Percentiles rank a stretch among this genome's conserved stretches.
Conservation (phyloP, 2,329 filamentous ascomycete species). For the Epichloe aotearoae region DNA sequence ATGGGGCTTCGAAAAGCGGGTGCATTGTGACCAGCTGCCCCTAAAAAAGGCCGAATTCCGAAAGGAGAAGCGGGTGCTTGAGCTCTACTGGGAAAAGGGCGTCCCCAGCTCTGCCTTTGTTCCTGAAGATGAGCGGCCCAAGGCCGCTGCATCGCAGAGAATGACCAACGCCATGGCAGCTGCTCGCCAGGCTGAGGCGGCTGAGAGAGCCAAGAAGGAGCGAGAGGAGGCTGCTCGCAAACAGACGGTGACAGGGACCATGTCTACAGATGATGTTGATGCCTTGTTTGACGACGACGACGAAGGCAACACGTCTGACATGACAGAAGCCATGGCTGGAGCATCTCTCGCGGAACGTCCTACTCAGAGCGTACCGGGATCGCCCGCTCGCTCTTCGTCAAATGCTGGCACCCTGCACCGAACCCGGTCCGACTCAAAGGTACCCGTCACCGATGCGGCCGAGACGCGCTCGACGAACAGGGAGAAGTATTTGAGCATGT, state of each 20-base stretch:
- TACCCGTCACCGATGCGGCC: slow-evolving; percentile 58
- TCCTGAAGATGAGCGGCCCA: slow-evolving; percentile 90
- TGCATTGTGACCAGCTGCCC: slow-evolving; percentile 95
- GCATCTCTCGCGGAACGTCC: slow-evolving; percentile 81
- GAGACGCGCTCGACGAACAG: slow-evolving; percentile 80
- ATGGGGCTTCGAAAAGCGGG: slow-evolving; percentile 97
- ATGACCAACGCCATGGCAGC: slow-evolving; percentile 63
- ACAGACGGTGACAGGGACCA: slow-evolving; percentile 88
- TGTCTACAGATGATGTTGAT: slow-evolving; percentile 84
- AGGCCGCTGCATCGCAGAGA: slow-evolving; percentile 61
- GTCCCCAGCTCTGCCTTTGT: slow-evolving; percentile 92
- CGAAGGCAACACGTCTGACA: slow-evolving; percentile 73
- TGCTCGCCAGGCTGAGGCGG: slow-evolving; percentile 68
- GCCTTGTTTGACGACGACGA: slow-evolving; percentile 95
- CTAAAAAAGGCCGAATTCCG: slow-evolving; percentile 98
- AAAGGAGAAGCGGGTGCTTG: slow-evolving; percentile 86
- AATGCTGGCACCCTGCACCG: slow-evolving; percentile 61
- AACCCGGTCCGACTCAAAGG: slow-evolving; percentile 88
- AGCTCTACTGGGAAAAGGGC: slow-evolving; percentile 99
- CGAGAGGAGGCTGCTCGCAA: slow-evolving; percentile 83
- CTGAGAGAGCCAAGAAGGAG: slow-evolving; percentile 69
- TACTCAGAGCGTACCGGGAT: slow-evolving; percentile 90
- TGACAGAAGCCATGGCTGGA: slow-evolving; percentile 83
- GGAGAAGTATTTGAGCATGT: slow-evolving; percentile 88
- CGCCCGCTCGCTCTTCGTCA: slow-evolving; percentile 64